Conservation (phyloP, 164 flowering plant genomes). For the Litsea cubeba region DNA sequence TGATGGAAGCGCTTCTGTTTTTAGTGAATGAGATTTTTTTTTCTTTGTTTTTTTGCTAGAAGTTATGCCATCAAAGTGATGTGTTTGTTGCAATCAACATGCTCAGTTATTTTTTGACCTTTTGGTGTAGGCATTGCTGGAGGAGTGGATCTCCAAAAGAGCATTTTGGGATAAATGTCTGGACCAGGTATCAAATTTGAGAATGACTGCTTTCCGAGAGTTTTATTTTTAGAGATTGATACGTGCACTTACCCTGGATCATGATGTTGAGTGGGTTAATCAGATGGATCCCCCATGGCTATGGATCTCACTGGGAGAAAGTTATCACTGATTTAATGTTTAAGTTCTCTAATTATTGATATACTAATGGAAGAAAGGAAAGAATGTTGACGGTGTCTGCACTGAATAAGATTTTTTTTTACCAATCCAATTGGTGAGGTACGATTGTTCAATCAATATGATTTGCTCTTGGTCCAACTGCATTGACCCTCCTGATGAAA, state of each 20-base stretch:
- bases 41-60: background rate
- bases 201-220: background rate
- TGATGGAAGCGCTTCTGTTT: background rate
- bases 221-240: background rate
- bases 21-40: background rate
- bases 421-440: no score
- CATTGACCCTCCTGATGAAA: no score
- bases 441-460: no score
- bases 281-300: background rate
- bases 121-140: slow-evolving; percentile 74
- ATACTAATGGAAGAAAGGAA: background rate
- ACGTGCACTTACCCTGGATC: background rate
- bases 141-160: slow-evolving; percentile 90
- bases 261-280: background rate
- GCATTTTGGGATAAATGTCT: slow-evolving; percentile 52
- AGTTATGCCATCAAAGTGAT: background rate
- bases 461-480: no score
- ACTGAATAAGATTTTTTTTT: no score
- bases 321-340: background rate
- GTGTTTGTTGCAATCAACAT: background rate
- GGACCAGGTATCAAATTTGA: slow-evolving; percentile 43
- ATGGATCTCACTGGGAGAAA: background rate
- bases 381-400: background rate
- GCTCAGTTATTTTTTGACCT: background rate
- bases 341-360: background rate